These are phyloP conservation scores for Phytophthora idaei DNA, from an alignment of 352 stramenopile genomes.

Conservation along the genomic window DNA sequence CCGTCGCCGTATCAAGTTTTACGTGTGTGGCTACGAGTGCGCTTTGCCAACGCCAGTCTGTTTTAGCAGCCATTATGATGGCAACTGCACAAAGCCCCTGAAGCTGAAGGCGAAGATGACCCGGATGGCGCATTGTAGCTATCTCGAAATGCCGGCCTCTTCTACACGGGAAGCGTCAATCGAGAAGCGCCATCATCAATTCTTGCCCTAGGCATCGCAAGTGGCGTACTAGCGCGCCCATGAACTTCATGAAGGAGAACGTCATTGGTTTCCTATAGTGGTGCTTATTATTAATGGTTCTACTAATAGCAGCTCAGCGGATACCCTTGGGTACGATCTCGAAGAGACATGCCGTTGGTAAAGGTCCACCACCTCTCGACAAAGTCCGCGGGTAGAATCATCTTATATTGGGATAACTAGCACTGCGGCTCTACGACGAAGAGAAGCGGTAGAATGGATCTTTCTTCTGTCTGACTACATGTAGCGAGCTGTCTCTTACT, in stretches of 20 bases:
- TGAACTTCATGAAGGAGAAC: no score
- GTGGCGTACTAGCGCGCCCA: not conserved
- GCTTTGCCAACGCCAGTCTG: conserved; percentile 14
- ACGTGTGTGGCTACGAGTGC: conserved; percentile 3
- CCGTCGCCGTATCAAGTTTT: conserved; percentile 7
- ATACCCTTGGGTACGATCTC: conserved; percentile 6
- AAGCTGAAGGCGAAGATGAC: conserved; percentile 2
- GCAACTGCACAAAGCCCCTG: not conserved
- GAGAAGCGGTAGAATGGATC: not conserved
- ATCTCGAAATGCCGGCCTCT: conserved; percentile 2
- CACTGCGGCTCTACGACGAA: not conserved
- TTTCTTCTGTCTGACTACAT: not conserved
- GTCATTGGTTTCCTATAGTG: not conserved
- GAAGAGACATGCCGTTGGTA: not conserved
- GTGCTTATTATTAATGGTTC: no score
- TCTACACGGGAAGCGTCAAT: conserved; percentile 18
- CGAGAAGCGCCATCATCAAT: conserved; percentile 7
- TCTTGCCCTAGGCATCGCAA: not conserved
- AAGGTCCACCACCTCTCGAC: conserved; percentile 3
- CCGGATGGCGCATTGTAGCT: conserved; percentile 13
- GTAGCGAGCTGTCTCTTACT: not conserved
- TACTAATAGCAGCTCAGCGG: no score
- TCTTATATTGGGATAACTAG: no score
- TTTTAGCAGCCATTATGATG: conserved; percentile 16
- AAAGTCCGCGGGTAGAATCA: conserved; percentile 1